Conservation (phyloP, 805 yeast genomes). For the Starmerella powellii region DNA sequence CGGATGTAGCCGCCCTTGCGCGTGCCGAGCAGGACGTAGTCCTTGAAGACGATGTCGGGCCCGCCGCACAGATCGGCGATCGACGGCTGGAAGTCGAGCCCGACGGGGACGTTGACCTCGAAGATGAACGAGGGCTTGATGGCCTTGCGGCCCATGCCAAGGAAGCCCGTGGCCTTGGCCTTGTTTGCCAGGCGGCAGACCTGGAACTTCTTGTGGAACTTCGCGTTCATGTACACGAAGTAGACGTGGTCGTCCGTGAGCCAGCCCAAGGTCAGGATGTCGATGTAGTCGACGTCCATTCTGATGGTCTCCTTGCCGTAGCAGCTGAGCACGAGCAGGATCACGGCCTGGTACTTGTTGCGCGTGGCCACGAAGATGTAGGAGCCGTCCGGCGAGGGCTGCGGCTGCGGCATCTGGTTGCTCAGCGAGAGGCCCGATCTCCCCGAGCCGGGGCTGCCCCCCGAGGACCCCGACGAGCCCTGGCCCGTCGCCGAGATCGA, state of each 20-base stretch:
- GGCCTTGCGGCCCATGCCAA: constrained; percentile 15
- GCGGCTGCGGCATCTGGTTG: constrained; percentile 11
- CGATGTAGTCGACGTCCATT: constrained; percentile 14
- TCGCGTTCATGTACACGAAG: constrained; percentile 17
- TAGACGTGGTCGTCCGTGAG: constrained; percentile 14
- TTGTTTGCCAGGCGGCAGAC: constrained; percentile 9
- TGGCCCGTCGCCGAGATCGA: background rate
- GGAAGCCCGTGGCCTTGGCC: constrained; percentile 10
- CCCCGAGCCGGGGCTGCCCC: background rate
- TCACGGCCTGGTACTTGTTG: constrained; percentile 1
- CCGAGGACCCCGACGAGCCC: background rate
- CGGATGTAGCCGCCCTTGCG: constrained; percentile 13
- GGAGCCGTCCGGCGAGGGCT: constrained; percentile 17
- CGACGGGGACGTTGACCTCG: constrained; percentile 8
- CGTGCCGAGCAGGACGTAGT: constrained; percentile 15
- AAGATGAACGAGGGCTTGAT: constrained; percentile 7
- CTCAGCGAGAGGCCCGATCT: constrained; percentile 1
- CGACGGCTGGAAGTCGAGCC: constrained; percentile 13
- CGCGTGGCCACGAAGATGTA: constrained; percentile 16
- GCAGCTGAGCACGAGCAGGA: constrained; percentile 12
- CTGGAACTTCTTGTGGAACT: constrained; percentile 20
- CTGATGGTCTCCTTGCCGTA: constrained; percentile 17
- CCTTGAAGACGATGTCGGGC: constrained; percentile 14
- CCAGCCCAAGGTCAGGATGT: constrained; percentile 19
- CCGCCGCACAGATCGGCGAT: constrained; percentile 6